A percentile compares a stretch with the other conserved stretches of the same genome.
These are phyloP conservation scores for Lodderomyces parapsilosis DNA, from an alignment of 1,139 yeast genomes.

Conservation along the genomic window DNA sequence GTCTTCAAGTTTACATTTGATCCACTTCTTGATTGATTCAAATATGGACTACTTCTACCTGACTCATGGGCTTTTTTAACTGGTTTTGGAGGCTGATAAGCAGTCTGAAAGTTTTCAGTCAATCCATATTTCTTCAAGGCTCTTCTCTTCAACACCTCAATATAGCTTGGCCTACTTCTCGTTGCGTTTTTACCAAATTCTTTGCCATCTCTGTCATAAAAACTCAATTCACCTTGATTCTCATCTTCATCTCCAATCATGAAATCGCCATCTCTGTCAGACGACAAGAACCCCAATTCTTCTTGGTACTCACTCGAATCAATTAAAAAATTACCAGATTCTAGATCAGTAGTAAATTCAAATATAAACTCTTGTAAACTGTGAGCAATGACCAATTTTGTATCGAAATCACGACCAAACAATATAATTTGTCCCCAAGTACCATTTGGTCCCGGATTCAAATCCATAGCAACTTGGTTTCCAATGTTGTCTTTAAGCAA, in stretches of 20 bases:
- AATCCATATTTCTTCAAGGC: slow-evolving; percentile 46
- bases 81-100: slow-evolving; percentile 38
- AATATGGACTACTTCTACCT: slow-evolving; percentile 10
- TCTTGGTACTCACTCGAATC: slow-evolving; percentile 43
- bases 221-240: slow-evolving; percentile 42
- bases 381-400: slow-evolving; percentile 58
- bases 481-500: slow-evolving; percentile 58
- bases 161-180: slow-evolving; percentile 42
- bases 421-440: slow-evolving; percentile 61
- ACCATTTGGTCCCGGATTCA: slow-evolving; percentile 62
- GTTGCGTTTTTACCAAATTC: slow-evolving; percentile 33
- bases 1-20: slow-evolving; percentile 11
- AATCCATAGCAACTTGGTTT: slow-evolving; percentile 60
- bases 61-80: slow-evolving; percentile 7
- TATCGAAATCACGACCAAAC: slow-evolving; percentile 65
- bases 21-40: slow-evolving; percentile 12
- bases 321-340: slow-evolving; percentile 51
- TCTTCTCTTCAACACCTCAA: slow-evolving; percentile 53
- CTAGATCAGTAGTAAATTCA: slow-evolving; percentile 48
- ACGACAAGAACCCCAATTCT: slow-evolving; percentile 30
- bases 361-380: slow-evolving; percentile 56
- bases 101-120: slow-evolving; percentile 37
- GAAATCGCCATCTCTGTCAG: slow-evolving; percentile 44
- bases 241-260: slow-evolving; percentile 52
- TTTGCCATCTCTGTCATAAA: slow-evolving; percentile 33